These are phyloP conservation scores for Daucus carota DNA, from an alignment of 129 eudicot genomes.

Conservation along the genomic window DH1_v3.0 NC_030381.2:54417001-54417500, in stretches of 20 bases:
- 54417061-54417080: slow-evolving; percentile 60
- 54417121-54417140: slow-evolving; percentile 25
- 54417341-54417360: slow-evolving; percentile 98
- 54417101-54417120: slow-evolving; percentile 67
- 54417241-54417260: slow-evolving; percentile 61
- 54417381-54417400: slow-evolving; percentile 99
- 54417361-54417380: slow-evolving; percentile 93
- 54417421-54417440: slow-evolving; percentile 11
- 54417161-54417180: slow-evolving; percentile 30
- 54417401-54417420: slow-evolving; percentile 99
- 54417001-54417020: slow-evolving; percentile 32
- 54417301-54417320: slow-evolving; percentile 89
- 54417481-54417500: background rate
- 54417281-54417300: slow-evolving; percentile 60
- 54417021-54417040: slow-evolving; percentile 69
- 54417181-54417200: slow-evolving; percentile 26
- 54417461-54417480: background rate
- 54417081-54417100: slow-evolving; percentile 83
- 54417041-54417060: slow-evolving; percentile 58
- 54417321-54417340: slow-evolving; percentile 86
- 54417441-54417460: background rate
- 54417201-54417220: slow-evolving; percentile 39
- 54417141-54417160: background rate
- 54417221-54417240: slow-evolving; percentile 67
- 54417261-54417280: slow-evolving; percentile 54